Percentiles rank a stretch among this genome's conserved stretches.
These are phyloP conservation scores for Xanthoparmelia taractica DNA, from an alignment of 495 filamentous ascomycete species.

Conservation along the genomic window DNA sequence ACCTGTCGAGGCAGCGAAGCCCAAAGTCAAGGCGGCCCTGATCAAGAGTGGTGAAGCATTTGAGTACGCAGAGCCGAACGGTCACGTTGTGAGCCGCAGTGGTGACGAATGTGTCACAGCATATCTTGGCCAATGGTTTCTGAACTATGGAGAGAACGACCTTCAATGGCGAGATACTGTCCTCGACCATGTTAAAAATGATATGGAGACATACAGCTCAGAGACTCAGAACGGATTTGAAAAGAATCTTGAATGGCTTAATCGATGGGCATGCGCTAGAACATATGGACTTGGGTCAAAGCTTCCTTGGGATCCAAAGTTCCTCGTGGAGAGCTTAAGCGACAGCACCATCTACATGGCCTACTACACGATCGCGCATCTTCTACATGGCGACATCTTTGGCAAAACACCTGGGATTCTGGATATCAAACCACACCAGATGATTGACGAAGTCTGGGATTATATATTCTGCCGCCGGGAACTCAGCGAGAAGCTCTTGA, in stretches of 20 bases:
- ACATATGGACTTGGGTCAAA: conserved; percentile 90
- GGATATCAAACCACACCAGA: conserved; percentile 69
- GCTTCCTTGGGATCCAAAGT: conserved; percentile 88
- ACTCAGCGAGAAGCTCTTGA: conserved; percentile 53
- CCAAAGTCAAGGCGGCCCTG: conserved; percentile 72
- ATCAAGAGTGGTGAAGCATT: conserved; percentile 77
- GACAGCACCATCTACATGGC: conserved; percentile 94
- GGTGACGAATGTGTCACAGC: conserved; percentile 89
- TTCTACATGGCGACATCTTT: conserved; percentile 74
- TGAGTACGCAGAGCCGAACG: conserved; percentile 87
- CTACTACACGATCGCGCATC: conserved; percentile 91
- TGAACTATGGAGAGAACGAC: conserved; percentile 87
- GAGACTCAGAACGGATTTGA: conserved; percentile 81
- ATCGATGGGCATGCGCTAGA: conserved; percentile 89
- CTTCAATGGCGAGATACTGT: conserved; percentile 66
- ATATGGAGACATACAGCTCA: conserved; percentile 66
- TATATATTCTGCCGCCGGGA: conserved; percentile 71
- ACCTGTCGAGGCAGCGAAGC: conserved; percentile 76
- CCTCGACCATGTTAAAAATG: conserved; percentile 64
- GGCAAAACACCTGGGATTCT: conserved; percentile 61
- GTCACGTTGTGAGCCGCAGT: conserved; percentile 74
- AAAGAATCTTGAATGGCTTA: conserved; percentile 80
- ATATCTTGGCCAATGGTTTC: conserved; percentile 91
- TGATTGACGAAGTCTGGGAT: conserved; percentile 96
- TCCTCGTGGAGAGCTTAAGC: conserved; percentile 85